Conservation (phyloP, 108 stramenopile species). For the Nannochloropsis gaditana region DNA sequence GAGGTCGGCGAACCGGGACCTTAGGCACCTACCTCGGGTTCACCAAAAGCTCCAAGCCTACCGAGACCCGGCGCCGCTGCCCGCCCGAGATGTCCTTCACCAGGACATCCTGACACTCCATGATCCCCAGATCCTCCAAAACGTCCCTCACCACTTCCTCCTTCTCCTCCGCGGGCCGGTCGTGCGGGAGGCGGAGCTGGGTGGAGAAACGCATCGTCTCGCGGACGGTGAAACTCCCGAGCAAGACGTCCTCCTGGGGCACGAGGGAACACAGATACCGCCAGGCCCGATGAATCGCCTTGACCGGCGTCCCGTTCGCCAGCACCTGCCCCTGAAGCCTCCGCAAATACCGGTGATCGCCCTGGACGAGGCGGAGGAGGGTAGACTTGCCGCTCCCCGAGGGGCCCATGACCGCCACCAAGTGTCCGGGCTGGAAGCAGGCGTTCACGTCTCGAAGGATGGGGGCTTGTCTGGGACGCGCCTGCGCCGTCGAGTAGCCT, state of each 20-base stretch:
- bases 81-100: conserved; percentile 39
- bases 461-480: neutral
- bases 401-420: conserved; percentile 48
- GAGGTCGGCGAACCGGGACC: neutral
- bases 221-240: conserved; percentile 21
- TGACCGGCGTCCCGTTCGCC: conserved; percentile 17
- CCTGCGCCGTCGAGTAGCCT: neutral
- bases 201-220: conserved; percentile 29
- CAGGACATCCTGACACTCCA: neutral
- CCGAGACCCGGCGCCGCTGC: conserved; percentile 31
- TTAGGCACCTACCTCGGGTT: conserved; percentile 26
- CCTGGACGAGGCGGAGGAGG: conserved; percentile 19
- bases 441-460: conserved; percentile 34
- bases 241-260: conserved; percentile 35
- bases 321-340: conserved; percentile 13
- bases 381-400: conserved; percentile 46
- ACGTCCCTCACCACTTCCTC: neutral
- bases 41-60: conserved; percentile 44
- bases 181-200: conserved; percentile 18
- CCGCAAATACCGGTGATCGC: neutral
- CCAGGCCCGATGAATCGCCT: neutral
- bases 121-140: conserved; percentile 25
- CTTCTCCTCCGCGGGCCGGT: neutral
- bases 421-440: conserved; percentile 29
- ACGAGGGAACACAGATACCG: conserved; percentile 28